phyloP scores from a whole-genome alignment of 352 stramenopile genomes.

The Phytophthora agathidicida region DNA sequence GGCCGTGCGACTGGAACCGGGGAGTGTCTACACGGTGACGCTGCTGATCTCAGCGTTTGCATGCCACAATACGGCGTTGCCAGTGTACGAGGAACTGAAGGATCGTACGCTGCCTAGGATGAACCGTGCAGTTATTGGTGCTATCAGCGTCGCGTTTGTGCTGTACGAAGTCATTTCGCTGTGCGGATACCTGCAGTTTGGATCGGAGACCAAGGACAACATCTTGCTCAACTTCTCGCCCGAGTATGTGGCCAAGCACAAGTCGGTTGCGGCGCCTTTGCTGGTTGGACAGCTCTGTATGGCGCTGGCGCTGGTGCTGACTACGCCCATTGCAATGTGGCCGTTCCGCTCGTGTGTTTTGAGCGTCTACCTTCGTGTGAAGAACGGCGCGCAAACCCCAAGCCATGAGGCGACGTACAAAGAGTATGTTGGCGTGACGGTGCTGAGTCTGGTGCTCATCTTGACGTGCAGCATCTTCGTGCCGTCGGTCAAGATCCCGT shows the following conservation, averaged over 20 bases:
- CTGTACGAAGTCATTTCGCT: constrained; percentile 77
- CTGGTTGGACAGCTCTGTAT: constrained; percentile 69
- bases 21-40: constrained; percentile 77
- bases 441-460: constrained; percentile 64
- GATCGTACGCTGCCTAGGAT: constrained; percentile 58
- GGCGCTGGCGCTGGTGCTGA: constrained; percentile 66
- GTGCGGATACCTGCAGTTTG: constrained; percentile 77
- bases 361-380: constrained; percentile 68
- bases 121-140: constrained; percentile 66
- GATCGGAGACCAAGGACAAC: constrained; percentile 66
- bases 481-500: constrained; percentile 75
- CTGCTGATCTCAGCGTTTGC: constrained; percentile 77
- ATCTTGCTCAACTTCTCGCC: constrained; percentile 82
- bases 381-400: constrained; percentile 72
- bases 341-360: constrained; percentile 79
- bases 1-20: constrained; percentile 59
- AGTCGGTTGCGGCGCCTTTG: constrained; percentile 49
- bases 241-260: constrained; percentile 54
- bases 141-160: constrained; percentile 66
- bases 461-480: constrained; percentile 76
- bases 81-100: constrained; percentile 79
- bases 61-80: constrained; percentile 79
- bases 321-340: constrained; percentile 77
- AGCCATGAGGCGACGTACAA: constrained; percentile 54
- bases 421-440: constrained; percentile 57